A percentile compares a stretch with the other conserved stretches of the same genome.
Evolutionary conservation across 1,284 basidiomycete genomes (phyloP).

Genomic region (Marasmius oreades): DNA sequence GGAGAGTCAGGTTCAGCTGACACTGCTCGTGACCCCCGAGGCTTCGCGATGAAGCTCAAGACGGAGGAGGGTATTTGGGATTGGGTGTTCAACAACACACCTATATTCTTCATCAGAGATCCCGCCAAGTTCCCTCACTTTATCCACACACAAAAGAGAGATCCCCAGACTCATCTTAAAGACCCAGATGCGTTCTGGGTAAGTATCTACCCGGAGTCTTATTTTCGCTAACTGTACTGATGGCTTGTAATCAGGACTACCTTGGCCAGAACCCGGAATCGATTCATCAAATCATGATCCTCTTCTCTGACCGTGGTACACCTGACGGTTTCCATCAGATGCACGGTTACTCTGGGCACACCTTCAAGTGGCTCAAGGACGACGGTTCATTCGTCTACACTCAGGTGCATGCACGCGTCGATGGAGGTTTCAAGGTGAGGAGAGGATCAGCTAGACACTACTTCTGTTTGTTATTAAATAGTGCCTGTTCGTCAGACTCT

Average conservation of each 20-base stretch:
- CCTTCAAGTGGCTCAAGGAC: constrained; percentile 85
- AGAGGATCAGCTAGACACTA: constrained; percentile 13
- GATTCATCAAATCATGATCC: constrained; percentile 86
- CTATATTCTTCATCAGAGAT: constrained; percentile 85
- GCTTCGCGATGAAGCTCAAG: constrained; percentile 88
- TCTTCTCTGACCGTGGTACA: constrained; percentile 90
- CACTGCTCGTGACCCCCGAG: constrained; percentile 89
- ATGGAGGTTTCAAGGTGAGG: constrained; percentile 73
- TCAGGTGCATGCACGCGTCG: constrained; percentile 76
- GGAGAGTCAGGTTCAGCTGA: constrained; percentile 88
- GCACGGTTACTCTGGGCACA: constrained; percentile 93
- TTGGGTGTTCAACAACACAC: constrained; percentile 91
- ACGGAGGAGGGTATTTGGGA: constrained; percentile 90
- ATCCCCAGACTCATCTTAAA: constrained; percentile 85
- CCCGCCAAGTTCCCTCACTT: constrained; percentile 88
- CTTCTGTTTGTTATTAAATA: not conserved
- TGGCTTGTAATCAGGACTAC: constrained; percentile 65
- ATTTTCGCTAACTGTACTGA: constrained; percentile 6
- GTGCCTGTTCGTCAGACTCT: constrained; percentile 46
- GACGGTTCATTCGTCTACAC: constrained; percentile 82
- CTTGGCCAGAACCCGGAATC: constrained; percentile 89
- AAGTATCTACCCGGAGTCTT: constrained; percentile 19
- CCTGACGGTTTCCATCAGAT: constrained; percentile 79
- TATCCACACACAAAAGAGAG: constrained; percentile 93
- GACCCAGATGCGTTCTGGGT: constrained; percentile 83